Conservation (phyloP, 768 basidiomycete genomes). For the Fibroporia radiculosa region DNA sequence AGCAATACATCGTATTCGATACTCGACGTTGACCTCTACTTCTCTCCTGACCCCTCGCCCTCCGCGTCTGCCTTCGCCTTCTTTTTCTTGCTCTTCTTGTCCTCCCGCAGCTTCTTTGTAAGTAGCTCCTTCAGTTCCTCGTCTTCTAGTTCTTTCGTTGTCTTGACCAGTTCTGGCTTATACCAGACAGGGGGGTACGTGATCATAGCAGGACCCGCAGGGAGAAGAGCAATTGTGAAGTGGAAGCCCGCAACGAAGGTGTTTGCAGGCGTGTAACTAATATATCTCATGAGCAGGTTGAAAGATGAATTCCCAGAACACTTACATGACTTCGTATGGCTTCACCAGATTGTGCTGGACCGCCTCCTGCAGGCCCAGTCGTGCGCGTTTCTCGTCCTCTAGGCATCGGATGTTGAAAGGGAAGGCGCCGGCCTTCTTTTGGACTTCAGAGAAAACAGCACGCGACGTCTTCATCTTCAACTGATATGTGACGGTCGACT, state of each 20-base stretch:
- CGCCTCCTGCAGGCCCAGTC: slow-evolving; percentile 93
- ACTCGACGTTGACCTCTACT: slow-evolving; percentile 17
- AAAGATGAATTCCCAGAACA: slow-evolving; percentile 11
- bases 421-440: slow-evolving; percentile 97
- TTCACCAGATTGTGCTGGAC: slow-evolving; percentile 91
- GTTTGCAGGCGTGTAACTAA: slow-evolving; percentile 70
- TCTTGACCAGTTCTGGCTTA: slow-evolving; percentile 84
- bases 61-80: slow-evolving; percentile 53
- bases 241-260: slow-evolving; percentile 94
- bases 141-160: slow-evolving; percentile 84
- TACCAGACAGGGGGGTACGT: slow-evolving; percentile 91
- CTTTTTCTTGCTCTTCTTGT: slow-evolving; percentile 91
- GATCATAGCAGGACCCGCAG: slow-evolving; percentile 82
- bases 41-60: slow-evolving; percentile 27
- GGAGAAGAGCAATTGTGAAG: slow-evolving; percentile 90
- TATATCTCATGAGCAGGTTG: background rate
- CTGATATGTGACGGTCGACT: slow-evolving; percentile 81
- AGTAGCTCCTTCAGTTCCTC: slow-evolving; percentile 77
- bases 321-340: slow-evolving; percentile 91
- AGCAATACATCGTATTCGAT: slow-evolving; percentile 15
- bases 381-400: slow-evolving; percentile 93
- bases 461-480: slow-evolving; percentile 98
- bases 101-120: slow-evolving; percentile 73
- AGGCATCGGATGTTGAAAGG: slow-evolving; percentile 93
- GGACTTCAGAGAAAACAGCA: slow-evolving; percentile 93